Base-by-base conservation (phyloP, 441 rosid species). In the Erysimum pusillum region DNA sequence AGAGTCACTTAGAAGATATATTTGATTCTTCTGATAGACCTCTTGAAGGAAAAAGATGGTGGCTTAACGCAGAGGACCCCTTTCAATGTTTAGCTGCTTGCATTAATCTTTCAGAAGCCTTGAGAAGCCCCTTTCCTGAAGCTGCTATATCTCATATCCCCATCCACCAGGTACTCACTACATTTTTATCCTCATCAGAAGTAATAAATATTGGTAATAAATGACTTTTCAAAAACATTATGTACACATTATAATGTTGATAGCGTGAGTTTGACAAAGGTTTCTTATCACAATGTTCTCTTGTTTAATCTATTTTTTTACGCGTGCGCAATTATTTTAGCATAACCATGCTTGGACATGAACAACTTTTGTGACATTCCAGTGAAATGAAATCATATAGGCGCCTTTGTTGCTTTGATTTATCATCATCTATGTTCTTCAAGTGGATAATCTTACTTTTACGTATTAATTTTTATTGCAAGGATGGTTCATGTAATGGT, bases 401-500 rank as follows among this genome's bases (percentile, higher is more conserved):
- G 14, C 18, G 17, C 41, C 64, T 63, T 69, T 69, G 66, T 56
- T 63, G 28, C 45, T 69, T 45, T 34, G 51, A 15, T 65, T 31
- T 59, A 73, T 35, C 45, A 52, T 34, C 63, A 67, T 78, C 18
- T 52, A 38, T 49, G 46, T 59, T 59, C 67, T 77, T 42, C n/a
- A 73, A 51, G 41, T 35, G 60, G 41, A 61, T 22, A 51, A 45
- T 78, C 70, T 73, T 73, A 67, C 45, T 22, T 22, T 67, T 45
- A 20, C 48, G 63, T 78, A 62, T 35, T 66, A 60, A 67, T 70
- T 58, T 53, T 52, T 77, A 78, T 63, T 81, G 69, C 70, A 67
- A 94, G 99, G 99, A 96, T 87, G 99, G 99, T 82, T 96, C 99
- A 25, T 94, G 99, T 79, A 96, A 96, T 83, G 99, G 99, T 66